phyloP scores from a whole-genome alignment of 2,329 filamentous ascomycete species.

The Nemania serpens region DNA sequence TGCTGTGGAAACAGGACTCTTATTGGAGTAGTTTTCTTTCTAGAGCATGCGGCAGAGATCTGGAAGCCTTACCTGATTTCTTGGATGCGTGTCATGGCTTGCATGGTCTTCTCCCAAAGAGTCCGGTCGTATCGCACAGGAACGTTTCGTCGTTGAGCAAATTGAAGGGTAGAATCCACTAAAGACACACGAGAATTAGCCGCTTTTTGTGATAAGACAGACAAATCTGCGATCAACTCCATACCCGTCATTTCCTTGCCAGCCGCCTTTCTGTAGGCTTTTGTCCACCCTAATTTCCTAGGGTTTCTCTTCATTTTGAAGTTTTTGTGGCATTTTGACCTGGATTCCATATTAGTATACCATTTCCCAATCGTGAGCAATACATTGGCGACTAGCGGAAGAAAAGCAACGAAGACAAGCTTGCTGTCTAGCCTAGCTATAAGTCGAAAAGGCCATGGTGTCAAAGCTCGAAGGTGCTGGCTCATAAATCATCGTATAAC shows the following conservation, averaged over 20 bases:
- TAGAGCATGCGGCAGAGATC: neutral
- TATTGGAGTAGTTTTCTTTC: neutral
- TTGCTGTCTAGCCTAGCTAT: neutral
- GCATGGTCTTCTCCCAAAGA: slow-evolving; percentile 82
- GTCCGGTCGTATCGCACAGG: slow-evolving; percentile 96
- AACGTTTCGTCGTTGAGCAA: slow-evolving; percentile 90
- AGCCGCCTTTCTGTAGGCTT: slow-evolving; percentile 53
- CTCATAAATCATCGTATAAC: neutral
- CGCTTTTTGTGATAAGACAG: neutral
- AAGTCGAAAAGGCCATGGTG: neutral
- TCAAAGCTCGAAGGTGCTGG: neutral
- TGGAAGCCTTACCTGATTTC: slow-evolving; percentile 27
- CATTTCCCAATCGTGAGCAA: neutral
- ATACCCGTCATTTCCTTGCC: slow-evolving; percentile 70
- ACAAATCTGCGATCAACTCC: neutral
- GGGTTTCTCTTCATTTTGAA: slow-evolving; percentile 89
- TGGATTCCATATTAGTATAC: slow-evolving; percentile 7
- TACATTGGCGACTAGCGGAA: no score
- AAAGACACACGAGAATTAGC: slow-evolving; percentile 10
- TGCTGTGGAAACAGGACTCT: neutral
- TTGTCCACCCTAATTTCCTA: slow-evolving; percentile 96
- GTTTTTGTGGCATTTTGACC: slow-evolving; percentile 35
- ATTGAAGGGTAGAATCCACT: slow-evolving; percentile 91
- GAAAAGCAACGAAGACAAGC: neutral
- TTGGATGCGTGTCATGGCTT: slow-evolving; percentile 77